phyloP scores from a whole-genome alignment of 805 yeast genomes.

The Clavispora phyllophila region DNA sequence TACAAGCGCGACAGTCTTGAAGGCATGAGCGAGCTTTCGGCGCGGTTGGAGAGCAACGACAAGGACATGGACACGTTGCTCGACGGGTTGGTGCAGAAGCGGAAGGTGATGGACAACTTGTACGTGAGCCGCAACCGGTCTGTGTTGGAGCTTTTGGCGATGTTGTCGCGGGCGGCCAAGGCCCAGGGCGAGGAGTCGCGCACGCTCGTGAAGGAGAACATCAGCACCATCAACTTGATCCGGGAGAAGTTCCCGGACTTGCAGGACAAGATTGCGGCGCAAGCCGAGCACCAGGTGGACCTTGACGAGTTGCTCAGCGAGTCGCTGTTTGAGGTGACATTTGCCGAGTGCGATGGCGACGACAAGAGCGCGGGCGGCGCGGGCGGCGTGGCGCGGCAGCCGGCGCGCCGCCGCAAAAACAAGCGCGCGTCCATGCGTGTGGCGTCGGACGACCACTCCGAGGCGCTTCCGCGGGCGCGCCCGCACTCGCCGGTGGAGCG shows the following conservation, averaged over 20 bases:
- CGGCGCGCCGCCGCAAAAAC: constrained; percentile 25
- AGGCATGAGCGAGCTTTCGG: constrained; percentile 31
- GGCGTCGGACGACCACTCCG: constrained; percentile 16
- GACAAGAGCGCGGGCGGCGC: constrained; percentile 2
- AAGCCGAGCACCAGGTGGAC: constrained; percentile 26
- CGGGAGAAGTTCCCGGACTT: constrained; percentile 34
- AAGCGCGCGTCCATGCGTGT: constrained; percentile 31
- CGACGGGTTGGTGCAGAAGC: constrained; percentile 43
- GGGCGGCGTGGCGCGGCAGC: constrained; percentile 2
- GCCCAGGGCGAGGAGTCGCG: constrained; percentile 47
- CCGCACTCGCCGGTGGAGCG: background rate
- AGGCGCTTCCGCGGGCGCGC: background rate
- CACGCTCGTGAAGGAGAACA: constrained; percentile 41
- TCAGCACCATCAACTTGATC: constrained; percentile 37
- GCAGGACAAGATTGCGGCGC: constrained; percentile 23
- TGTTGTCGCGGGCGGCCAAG: constrained; percentile 41
- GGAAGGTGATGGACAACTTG: constrained; percentile 45
- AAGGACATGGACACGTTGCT: constrained; percentile 46
- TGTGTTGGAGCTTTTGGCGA: constrained; percentile 38
- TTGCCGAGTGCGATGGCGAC: constrained; percentile 3
- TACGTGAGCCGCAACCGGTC: constrained; percentile 44
- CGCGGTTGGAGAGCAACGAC: constrained; percentile 39
- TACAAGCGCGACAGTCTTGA: constrained; percentile 34
- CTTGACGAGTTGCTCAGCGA: constrained; percentile 31
- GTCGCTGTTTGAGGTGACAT: constrained; percentile 16